Base-by-base conservation (phyloP, 768 basidiomycete genomes). In the Calocera viscosa region DNA sequence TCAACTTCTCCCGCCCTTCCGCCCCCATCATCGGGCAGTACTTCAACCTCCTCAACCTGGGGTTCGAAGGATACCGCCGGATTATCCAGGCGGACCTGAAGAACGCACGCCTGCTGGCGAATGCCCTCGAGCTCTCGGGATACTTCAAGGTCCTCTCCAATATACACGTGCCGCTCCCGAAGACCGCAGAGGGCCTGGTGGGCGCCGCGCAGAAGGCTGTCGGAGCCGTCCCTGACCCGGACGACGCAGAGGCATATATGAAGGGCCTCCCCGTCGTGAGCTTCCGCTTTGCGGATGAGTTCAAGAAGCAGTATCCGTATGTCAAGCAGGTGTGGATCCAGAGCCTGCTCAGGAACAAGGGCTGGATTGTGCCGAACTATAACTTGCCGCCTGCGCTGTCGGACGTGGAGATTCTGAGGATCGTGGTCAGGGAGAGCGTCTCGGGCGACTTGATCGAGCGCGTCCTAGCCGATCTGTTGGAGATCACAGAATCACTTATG, bases 281-380 rank as follows among this genome's bases (percentile, higher is more conserved):
- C 0, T 83, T 83, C 79, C 74, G 77, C 22, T 78, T 88, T 77
- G 80, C 82, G 0, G 82, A 86, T 70, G 74, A 73, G 30, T 84
- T 84, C 78, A 77, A 80, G 71, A 65, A 74, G 63, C 70, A 83
- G 64, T 73, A 87, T 73, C 85, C 86, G 7, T 77, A 82, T 32
- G 74, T 87, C 47, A 78, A 85, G 73, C 85, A 86, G 71, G 77
- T 75, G 67, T 84, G 84, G 81, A 79, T 86, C 10, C 69, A 82
- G 77, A 75, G 75, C 32, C 72, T 83, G 70, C 72, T 84, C 30
- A 76, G 80, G 53, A 76, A 75, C 10, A 83, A 83, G 69, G 84
- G 83, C 1, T 86, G 84, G 84, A 85, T 86, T 65, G 82, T 84
- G 1, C 83, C 84, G 11, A 84, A 85, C 72, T 85, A 86, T 70